Evolutionary conservation across 768 basidiomycete species (phyloP).

Genomic region (Tephrocybe sp.): DNA sequence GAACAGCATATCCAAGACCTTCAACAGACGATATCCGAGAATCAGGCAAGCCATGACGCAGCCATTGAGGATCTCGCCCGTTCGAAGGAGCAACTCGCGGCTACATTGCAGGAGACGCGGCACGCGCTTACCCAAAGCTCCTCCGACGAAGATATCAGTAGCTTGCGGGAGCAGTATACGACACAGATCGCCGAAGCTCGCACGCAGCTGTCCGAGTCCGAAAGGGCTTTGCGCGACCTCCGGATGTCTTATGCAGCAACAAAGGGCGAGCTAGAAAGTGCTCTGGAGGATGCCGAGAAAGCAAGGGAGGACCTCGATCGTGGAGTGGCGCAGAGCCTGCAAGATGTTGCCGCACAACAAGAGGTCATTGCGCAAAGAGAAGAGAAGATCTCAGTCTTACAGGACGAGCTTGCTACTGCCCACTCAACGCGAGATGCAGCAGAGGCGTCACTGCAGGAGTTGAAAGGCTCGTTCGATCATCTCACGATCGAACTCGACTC

Average conservation of each 20-base stretch:
- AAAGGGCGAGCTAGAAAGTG: constrained; percentile 32
- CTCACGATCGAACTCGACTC: constrained; percentile 19
- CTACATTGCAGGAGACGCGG: constrained; percentile 26
- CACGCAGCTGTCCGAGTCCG: constrained; percentile 33
- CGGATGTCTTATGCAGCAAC: constrained; percentile 31
- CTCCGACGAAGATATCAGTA: constrained; percentile 25
- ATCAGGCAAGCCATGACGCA: constrained; percentile 22
- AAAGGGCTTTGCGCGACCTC: constrained; percentile 33
- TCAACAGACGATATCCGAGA: constrained; percentile 15
- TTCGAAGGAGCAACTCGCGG: constrained; percentile 27
- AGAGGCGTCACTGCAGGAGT: constrained; percentile 18
- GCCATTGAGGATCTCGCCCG: constrained; percentile 26
- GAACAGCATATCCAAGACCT: constrained; percentile 24
- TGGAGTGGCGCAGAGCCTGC: constrained; percentile 17
- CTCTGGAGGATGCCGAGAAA: constrained; percentile 29
- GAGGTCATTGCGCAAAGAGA: constrained; percentile 6
- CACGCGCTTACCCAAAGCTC: constrained; percentile 21
- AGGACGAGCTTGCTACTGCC: constrained; percentile 9
- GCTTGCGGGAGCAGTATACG: constrained; percentile 34
- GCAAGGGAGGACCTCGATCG: constrained; percentile 31
- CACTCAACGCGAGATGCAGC: constrained; percentile 8
- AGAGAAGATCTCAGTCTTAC: constrained; percentile 12
- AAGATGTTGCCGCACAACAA: constrained; percentile 6
- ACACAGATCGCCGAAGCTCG: constrained; percentile 37
- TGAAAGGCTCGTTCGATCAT: constrained; percentile 12